phyloP scores from a whole-genome alignment of 2,329 filamentous ascomycete species.

The Blastomyces silverae region DNA sequence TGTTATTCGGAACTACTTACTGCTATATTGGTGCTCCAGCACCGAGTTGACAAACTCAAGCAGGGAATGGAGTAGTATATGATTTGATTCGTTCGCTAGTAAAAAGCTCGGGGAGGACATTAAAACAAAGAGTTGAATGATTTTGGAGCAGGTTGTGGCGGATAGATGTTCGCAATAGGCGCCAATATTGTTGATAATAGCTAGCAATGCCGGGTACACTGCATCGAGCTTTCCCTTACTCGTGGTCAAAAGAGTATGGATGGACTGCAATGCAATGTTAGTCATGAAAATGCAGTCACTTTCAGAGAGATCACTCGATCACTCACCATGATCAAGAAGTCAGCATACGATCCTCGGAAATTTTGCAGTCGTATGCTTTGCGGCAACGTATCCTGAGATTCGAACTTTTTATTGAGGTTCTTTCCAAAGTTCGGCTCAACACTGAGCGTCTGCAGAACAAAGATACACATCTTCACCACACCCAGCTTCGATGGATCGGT shows the following conservation, averaged over 20 bases:
- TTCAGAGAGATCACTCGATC: conserved; percentile 34
- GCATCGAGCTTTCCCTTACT: conserved; percentile 86
- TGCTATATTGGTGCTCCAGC: conserved; percentile 76
- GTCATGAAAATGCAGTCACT: conserved; percentile 18
- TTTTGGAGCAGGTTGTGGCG: conserved; percentile 65
- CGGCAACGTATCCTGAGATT: conserved; percentile 81
- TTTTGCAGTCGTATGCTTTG: conserved; percentile 70
- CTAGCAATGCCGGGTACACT: conserved; percentile 84
- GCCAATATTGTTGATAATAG: conserved; percentile 88
- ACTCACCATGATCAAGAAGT: conserved; percentile 82
- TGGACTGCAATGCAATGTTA: conserved; percentile 54
- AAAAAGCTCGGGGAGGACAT: conserved; percentile 94
- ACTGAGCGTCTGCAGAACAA: conserved; percentile 88
- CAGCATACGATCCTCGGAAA: conserved; percentile 85
- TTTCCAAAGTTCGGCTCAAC: conserved; percentile 86
- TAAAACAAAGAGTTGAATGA: conserved; percentile 80
- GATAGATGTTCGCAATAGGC: conserved; percentile 75
- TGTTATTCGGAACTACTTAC: conserved; percentile 45
- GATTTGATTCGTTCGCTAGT: conserved; percentile 85
- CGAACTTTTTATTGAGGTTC: conserved; percentile 82
- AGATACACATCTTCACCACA: conserved; percentile 93
- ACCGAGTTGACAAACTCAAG: conserved; percentile 86
- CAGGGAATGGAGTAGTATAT: conserved; percentile 69
- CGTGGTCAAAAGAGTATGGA: conserved; percentile 82
- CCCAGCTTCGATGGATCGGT: conserved; percentile 82